Evolutionary conservation across 495 filamentous ascomycete genomes (phyloP).

Genomic region (Choiromyces venosus): DNA sequence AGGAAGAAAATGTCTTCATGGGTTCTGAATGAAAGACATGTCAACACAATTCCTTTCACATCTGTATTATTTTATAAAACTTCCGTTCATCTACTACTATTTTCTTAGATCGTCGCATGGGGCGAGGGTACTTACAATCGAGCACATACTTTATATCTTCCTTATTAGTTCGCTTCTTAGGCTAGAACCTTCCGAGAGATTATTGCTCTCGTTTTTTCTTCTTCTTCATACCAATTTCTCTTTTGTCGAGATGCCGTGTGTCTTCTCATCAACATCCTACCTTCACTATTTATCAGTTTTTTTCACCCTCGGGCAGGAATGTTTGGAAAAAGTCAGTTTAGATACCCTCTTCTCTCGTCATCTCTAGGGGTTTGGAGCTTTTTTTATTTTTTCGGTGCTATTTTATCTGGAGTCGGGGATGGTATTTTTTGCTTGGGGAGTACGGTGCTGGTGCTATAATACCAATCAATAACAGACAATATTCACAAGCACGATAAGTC

Average conservation of each 20-base stretch:
- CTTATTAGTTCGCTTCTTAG: not conserved
- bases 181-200: not conserved
- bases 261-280: not conserved
- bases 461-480: not conserved
- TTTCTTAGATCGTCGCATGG: not conserved
- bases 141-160: not conserved
- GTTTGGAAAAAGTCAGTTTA: not conserved
- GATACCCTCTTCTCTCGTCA: not conserved
- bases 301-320: not conserved
- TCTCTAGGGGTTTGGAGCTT: not conserved
- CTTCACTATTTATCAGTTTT: not conserved
- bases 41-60: not conserved
- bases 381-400: not conserved
- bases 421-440: not conserved
- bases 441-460: not conserved
- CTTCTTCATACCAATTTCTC: not conserved
- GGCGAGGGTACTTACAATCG: not conserved
- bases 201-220: not conserved
- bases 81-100: not conserved
- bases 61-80: not conserved
- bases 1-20: not conserved
- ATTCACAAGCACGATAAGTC: not conserved
- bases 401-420: not conserved
- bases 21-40: not conserved
- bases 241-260: not conserved